Base-by-base conservation (phyloP, 495 filamentous ascomycete genomes). In the Xanthoparmelia taractica region DNA sequence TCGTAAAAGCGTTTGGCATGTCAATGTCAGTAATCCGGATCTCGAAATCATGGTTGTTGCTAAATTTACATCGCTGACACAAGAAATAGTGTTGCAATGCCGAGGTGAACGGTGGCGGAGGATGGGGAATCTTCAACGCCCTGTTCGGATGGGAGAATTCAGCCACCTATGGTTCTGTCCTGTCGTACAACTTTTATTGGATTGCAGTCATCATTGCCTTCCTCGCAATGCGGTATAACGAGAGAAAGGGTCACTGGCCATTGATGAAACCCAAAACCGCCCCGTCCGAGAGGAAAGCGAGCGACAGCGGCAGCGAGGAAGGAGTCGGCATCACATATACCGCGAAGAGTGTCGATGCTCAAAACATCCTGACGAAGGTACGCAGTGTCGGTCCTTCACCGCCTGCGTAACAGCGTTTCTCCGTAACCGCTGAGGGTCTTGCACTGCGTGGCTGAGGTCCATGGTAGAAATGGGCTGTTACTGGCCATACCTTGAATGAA, bases 111-210 rank as follows among this genome's bases (percentile, higher is more conserved):
- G 89, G 88, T 38, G 90, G 89, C 23, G 84, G 83, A 52, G 91
- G 90, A 31, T 97, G 92, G 92, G 91, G 90, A 52, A 83, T 96
- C 70, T 95, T 96, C 79, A 95, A 93, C 65, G 85, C 89, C 23
- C 74, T 86, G 17, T 66, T 82, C 12, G 92, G 92, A 29, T 97
- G 92, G 92, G 83, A 85, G 63, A 96, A 96, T 73, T 89, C 88
- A 0, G 92, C 90, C 1, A 93, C 90, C 0, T 91, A 93, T 61
- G 89, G 79, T 11, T 79, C 78, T 0, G 79, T 71, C 45, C 84
- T 97, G 63, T 84, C 87, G 6, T 97, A 97, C 76, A 95, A 96
- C 69, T 33, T 95, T 7, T 97, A 96, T 77, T 97, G 83, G 89
- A 74, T 96, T 34, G 73, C 74, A 17, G 79, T 91, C 48, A 88